These are phyloP conservation scores for Spongiforma sp. DNA, from an alignment of 1,284 basidiomycete genomes.

Conservation along the genomic window DNA sequence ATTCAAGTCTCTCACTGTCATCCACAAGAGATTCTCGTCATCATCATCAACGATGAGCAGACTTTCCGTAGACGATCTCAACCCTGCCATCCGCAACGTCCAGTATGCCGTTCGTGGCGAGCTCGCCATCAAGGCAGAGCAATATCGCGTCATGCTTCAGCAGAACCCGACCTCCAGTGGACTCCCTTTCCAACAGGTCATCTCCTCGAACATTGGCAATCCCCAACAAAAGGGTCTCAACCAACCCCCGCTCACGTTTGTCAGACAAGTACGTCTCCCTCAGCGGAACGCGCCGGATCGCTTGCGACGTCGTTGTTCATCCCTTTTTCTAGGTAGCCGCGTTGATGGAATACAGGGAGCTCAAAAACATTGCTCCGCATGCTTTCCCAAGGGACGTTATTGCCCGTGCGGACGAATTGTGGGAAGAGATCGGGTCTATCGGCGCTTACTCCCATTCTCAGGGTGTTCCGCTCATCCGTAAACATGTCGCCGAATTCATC, in stretches of 20 bases:
- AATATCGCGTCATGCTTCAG: constrained; percentile 75
- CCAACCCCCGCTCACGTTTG: constrained; percentile 93
- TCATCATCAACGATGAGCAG: constrained; percentile 51
- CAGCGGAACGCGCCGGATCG: neutral
- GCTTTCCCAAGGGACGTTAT: constrained; percentile 90
- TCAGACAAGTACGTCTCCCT: constrained; percentile 74
- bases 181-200: constrained; percentile 89
- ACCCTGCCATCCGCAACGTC: constrained; percentile 87
- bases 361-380: constrained; percentile 78
- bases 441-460: constrained; percentile 98
- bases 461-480: constrained; percentile 88
- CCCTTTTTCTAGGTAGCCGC: constrained; percentile 73
- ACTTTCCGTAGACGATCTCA: constrained; percentile 70
- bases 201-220: constrained; percentile 98
- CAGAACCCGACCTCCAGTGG: constrained; percentile 48
- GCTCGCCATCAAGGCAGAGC: constrained; percentile 93
- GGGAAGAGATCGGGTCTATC: constrained; percentile 89
- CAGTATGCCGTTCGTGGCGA: constrained; percentile 98
- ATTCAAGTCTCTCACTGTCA: constrained; percentile 6
- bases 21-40: constrained; percentile 4
- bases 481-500: constrained; percentile 92
- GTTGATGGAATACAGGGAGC: constrained; percentile 90
- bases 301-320: constrained; percentile 1
- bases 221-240: constrained; percentile 96
- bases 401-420: constrained; percentile 80